Evolutionary conservation across 345 rosid genomes (phyloP).

Genomic region (Hibiscus tridactylites): DNA sequence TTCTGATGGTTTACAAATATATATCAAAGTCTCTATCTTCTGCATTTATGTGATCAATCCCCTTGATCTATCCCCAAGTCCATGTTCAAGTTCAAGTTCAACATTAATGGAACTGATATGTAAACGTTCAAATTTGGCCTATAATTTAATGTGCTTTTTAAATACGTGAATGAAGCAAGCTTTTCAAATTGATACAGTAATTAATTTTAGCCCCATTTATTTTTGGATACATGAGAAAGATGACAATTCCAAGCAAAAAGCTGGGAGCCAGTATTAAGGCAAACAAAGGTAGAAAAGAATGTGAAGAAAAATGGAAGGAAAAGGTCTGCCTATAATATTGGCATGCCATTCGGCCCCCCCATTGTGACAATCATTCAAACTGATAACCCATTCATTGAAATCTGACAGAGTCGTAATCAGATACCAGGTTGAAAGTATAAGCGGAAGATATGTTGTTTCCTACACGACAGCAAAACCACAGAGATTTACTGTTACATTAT

Average conservation of each 20-base stretch:
- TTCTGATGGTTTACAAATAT: not conserved
- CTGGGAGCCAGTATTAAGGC: not conserved
- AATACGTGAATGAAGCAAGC: not conserved
- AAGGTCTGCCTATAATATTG: not conserved
- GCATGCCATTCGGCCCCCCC: not conserved
- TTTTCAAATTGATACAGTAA: not conserved
- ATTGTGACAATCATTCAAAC: not conserved
- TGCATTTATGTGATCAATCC: not conserved
- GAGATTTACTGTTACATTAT: not conserved
- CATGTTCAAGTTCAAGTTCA: not conserved
- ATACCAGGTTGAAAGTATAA: not conserved
- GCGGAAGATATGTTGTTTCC: not conserved
- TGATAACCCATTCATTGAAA: not conserved
- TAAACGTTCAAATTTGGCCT: not conserved
- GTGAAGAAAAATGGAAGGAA: not conserved
- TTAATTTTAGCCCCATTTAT: no score
- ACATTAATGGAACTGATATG: not conserved
- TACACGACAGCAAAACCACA: slow-evolving; percentile 1
- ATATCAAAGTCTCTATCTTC: not conserved
- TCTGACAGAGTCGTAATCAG: not conserved
- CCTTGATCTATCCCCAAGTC: not conserved
- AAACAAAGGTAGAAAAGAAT: not conserved
- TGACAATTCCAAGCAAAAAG: not conserved
- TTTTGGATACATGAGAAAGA: not conserved
- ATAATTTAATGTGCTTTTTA: no score